Base-by-base conservation (phyloP, 2,329 filamentous ascomycete species). In the Aspergillus pseudoviridinutans region DNA sequence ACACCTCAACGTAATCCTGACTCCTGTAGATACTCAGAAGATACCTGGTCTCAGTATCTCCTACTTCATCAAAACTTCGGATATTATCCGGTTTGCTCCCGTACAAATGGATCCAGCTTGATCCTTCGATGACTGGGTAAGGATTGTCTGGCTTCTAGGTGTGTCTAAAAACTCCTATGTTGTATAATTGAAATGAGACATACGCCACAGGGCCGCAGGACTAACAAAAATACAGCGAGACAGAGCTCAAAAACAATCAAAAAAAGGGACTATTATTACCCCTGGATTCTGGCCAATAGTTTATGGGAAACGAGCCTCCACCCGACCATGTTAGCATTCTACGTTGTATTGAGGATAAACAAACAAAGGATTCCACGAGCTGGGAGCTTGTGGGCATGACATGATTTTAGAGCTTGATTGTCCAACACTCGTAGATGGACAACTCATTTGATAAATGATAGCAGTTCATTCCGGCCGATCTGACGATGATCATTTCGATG, bases 401-500 rank as follows among this genome's bases (percentile, higher is more conserved):
- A 8, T 44, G 41, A 4, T 12, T 44, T 12, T 20, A 22, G 22
- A 44, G n/a, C 3, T 22, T 44, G 20, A 44, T 44, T 12, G 7
- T 44, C 41, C 32, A 38, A 38, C 14, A 17, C 32, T 7, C 4
- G 32, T 17, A n/a, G 5, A 38, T 38, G 32, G 32, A 38, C 32
- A 38, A 38, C 6, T 38, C 5, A 35, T 17, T 38, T 38, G 32
- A 38, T 7, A 35, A 38, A 17, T 7, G 5, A 38, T 3, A 35
- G 17, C 32, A 38, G 14, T 17, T 17, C 14, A 38, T 38, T 38
- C 14, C 3, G 14, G 44, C 7, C 4, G 47, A 57, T 54, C 56
- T 47, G 41, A 51, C 54, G 59, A 55, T 42, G 59, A 60, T 60
- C 57, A 24, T 35, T 54, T n/a, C 14, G 12, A 61, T 62, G 58